These are phyloP conservation scores for Saccharomycopsis sp. DNA, from an alignment of 805 yeast genomes.

Conservation along the genomic window DNA sequence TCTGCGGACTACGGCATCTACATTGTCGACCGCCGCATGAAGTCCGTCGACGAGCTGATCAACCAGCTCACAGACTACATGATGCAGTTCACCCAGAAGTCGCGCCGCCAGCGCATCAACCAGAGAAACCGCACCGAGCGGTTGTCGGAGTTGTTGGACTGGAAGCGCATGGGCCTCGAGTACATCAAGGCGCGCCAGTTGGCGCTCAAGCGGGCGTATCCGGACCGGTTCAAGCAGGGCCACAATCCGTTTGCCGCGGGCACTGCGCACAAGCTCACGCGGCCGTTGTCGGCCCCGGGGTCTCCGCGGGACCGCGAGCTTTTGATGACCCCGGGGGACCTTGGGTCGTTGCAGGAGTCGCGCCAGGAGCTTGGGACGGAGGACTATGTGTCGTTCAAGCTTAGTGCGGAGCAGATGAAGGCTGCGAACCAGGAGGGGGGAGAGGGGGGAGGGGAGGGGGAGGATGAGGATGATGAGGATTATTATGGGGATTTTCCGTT, in stretches of 20 bases:
- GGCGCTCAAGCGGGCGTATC: constrained; percentile 89
- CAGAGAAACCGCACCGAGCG: constrained; percentile 97
- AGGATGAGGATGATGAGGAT: not conserved
- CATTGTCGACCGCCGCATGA: constrained; percentile 89
- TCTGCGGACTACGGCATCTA: constrained; percentile 95
- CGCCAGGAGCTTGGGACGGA: constrained; percentile 62
- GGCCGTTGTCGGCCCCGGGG: constrained; percentile 96
- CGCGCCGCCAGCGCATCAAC: constrained; percentile 94
- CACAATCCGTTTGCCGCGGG: constrained; percentile 38
- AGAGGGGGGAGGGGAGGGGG: constrained; percentile 28
- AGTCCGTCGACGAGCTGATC: constrained; percentile 87
- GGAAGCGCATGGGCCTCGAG: constrained; percentile 98
- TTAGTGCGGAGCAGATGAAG: constrained; percentile 36
- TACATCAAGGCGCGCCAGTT: constrained; percentile 91
- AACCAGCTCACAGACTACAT: constrained; percentile 83
- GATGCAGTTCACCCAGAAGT: constrained; percentile 82
- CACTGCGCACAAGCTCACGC: constrained; percentile 62
- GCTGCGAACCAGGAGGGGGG: constrained; percentile 40
- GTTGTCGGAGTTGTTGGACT: constrained; percentile 83
- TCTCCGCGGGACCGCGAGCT: constrained; percentile 76
- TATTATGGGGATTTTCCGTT: not conserved
- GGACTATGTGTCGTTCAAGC: constrained; percentile 56
- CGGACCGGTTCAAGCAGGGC: constrained; percentile 58
- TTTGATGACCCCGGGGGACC: constrained; percentile 95
- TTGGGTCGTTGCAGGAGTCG: constrained; percentile 93